Conservation (phyloP, 768 basidiomycete species). For the Lepiota brunneoincarnata region DNA sequence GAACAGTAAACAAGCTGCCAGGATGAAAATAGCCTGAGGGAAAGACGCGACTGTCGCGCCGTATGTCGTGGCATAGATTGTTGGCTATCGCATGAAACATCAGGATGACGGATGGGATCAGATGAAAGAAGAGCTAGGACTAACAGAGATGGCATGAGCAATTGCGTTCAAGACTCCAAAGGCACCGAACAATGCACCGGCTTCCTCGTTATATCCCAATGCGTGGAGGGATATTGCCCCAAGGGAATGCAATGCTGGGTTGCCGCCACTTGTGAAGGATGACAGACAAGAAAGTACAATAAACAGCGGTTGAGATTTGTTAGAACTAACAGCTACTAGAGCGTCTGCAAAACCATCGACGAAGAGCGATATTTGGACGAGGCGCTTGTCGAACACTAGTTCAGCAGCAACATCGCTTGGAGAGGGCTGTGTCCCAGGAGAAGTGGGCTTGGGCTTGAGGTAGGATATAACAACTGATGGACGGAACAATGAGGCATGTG, state of each 20-base stretch:
- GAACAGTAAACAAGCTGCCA: conserved; percentile 55
- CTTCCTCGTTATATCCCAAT: conserved; percentile 40
- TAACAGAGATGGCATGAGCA: conserved; percentile 59
- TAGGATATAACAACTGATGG: conserved; percentile 54
- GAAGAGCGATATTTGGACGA: conserved; percentile 62
- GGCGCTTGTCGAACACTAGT: conserved; percentile 64
- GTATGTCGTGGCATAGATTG: conserved; percentile 67
- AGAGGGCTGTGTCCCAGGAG: conserved; percentile 24
- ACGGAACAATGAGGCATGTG: not conserved
- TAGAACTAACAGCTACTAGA: conserved; percentile 52
- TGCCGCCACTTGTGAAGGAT: conserved; percentile 65
- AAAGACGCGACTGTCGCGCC: conserved; percentile 57
- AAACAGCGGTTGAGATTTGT: conserved; percentile 52
- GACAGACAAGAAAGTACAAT: conserved; percentile 59
- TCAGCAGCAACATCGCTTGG: conserved; percentile 53
- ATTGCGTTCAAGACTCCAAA: conserved; percentile 66
- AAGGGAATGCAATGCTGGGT: conserved; percentile 70
- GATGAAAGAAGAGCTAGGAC: conserved; percentile 13
- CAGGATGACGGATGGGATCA: not conserved
- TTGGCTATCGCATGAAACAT: conserved; percentile 42
- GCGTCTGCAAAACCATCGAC: conserved; percentile 65
- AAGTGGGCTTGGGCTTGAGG: conserved; percentile 50
- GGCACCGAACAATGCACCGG: conserved; percentile 69
- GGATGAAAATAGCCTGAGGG: conserved; percentile 67
- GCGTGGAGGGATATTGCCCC: conserved; percentile 65